Percentiles rank a stretch among this genome's conserved stretches.
phyloP scores from a whole-genome alignment of 768 basidiomycete species.

The Russula sp. region DNA sequence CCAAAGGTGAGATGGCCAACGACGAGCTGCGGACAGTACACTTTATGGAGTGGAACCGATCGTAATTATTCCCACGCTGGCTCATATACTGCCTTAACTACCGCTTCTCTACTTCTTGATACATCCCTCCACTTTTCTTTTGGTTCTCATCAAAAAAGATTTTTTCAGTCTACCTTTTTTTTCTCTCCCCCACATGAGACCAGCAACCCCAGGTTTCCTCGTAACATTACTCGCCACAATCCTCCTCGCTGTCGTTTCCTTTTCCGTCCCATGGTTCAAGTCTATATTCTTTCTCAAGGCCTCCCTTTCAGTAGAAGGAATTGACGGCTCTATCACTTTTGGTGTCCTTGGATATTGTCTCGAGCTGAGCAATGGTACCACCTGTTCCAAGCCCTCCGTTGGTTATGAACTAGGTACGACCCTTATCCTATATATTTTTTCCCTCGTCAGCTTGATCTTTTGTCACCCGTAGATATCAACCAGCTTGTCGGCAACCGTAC shows the following conservation, averaged over 20 bases:
- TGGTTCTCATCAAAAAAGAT: not conserved
- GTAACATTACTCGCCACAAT: constrained; percentile 73
- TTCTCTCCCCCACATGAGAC: constrained; percentile 64
- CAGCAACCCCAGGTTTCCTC: constrained; percentile 87
- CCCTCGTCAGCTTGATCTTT: not conserved
- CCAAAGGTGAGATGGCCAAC: constrained; percentile 30
- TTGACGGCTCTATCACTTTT: constrained; percentile 65
- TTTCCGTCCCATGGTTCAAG: constrained; percentile 87
- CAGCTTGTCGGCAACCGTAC: constrained; percentile 64
- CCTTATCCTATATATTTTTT: not conserved
- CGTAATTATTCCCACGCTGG: not conserved
- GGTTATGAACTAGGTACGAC: constrained; percentile 82
- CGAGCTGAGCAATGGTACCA: constrained; percentile 46
- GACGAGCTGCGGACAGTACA: constrained; percentile 22
- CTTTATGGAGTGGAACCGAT: constrained; percentile 26
- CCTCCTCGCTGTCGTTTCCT: constrained; percentile 80
- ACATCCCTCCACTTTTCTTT: not conserved
- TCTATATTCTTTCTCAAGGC: constrained; percentile 87
- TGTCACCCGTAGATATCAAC: constrained; percentile 60
- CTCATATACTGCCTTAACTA: not conserved
- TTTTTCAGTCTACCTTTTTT: not conserved
- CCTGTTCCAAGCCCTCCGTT: constrained; percentile 73
- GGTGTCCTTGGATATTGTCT: constrained; percentile 90
- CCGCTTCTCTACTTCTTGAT: no score
- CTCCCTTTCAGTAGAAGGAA: constrained; percentile 40